Evolutionary conservation across 345 rosid species (phyloP).

Genomic region (Pistacia integerrima): DNA sequence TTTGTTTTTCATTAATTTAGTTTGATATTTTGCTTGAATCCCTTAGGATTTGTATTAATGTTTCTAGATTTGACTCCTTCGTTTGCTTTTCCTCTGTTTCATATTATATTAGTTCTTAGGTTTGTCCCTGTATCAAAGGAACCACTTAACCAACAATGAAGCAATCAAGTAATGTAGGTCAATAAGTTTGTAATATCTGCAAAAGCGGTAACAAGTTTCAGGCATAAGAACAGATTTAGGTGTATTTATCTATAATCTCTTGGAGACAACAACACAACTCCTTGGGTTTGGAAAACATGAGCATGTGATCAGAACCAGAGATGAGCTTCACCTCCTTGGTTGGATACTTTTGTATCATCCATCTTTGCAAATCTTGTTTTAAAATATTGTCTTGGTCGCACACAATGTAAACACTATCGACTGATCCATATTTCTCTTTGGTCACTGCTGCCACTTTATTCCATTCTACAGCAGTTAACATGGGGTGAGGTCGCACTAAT

Average conservation of each 20-base stretch:
- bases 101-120: too few species aligned
- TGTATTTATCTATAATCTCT: slow-evolving; percentile 25
- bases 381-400: slow-evolving; percentile 29
- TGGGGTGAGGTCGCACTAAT: slow-evolving; percentile 23
- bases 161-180: too few species aligned
- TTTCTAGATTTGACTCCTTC: too few species aligned
- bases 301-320: slow-evolving; percentile 7
- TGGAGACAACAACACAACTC: slow-evolving; percentile 35
- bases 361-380: slow-evolving; percentile 25
- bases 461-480: slow-evolving; percentile 3
- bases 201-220: too few species aligned
- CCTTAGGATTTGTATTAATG: too few species aligned
- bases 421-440: slow-evolving; percentile 27
- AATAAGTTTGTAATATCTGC: too few species aligned
- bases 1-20: too few species aligned
- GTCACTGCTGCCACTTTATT: slow-evolving; percentile 15
- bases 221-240: not conserved
- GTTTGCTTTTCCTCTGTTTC: too few species aligned
- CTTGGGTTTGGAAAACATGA: slow-evolving; percentile 36
- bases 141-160: too few species aligned
- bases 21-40: too few species aligned
- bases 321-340: slow-evolving; percentile 33
- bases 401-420: slow-evolving; percentile 32
- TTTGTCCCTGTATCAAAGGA: too few species aligned
- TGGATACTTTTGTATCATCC: slow-evolving; percentile 41